phyloP scores from a whole-genome alignment of 2,329 filamentous ascomycete species.

The Fusarium sp. region DNA sequence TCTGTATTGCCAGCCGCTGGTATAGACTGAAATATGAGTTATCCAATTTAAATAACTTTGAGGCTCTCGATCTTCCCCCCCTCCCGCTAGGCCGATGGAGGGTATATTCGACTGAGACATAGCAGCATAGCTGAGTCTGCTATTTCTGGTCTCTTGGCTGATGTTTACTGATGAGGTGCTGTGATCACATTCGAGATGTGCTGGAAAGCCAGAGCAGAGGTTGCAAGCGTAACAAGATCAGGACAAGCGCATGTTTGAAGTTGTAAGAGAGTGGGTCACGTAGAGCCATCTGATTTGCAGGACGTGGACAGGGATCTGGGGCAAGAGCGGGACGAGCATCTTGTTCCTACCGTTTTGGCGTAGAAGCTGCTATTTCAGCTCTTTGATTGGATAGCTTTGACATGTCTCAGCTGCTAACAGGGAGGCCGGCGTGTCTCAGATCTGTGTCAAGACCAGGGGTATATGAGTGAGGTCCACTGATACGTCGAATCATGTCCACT shows the following conservation, averaged over 20 bases:
- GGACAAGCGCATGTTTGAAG: conserved; percentile 45
- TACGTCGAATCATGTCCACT: conserved; percentile 18
- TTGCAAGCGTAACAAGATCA: conserved; percentile 27
- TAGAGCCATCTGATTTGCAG: conserved; percentile 40
- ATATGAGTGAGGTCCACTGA: conserved; percentile 8
- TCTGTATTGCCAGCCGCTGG: conserved; percentile 19
- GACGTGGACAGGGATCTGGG: conserved; percentile 23
- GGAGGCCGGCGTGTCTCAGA: conserved; percentile 53
- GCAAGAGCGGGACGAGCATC: conserved; percentile 38
- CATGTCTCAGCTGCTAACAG: conserved; percentile 28
- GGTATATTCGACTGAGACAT: conserved; percentile 29
- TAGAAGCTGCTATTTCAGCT: conserved; percentile 18
- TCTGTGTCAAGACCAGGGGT: conserved; percentile 54
- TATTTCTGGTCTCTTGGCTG: conserved; percentile 18
- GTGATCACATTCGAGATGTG: conserved; percentile 12
- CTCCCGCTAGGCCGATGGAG: conserved; percentile 23
- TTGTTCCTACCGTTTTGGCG: conserved; percentile 40
- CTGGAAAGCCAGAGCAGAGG: conserved; percentile 22
- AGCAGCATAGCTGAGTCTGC: conserved; percentile 3
- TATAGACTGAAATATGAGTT: conserved; percentile 27
- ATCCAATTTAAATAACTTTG: conserved; percentile 15
- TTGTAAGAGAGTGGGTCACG: conserved; percentile 34
- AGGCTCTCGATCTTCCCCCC: conserved; percentile 13
- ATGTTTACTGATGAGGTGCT: conserved; percentile 15
- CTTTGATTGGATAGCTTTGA: conserved; percentile 25